These are phyloP conservation scores for Maudiozyma humilis DNA, from an alignment of 1,139 yeast species.

Conservation along the genomic window DNA sequence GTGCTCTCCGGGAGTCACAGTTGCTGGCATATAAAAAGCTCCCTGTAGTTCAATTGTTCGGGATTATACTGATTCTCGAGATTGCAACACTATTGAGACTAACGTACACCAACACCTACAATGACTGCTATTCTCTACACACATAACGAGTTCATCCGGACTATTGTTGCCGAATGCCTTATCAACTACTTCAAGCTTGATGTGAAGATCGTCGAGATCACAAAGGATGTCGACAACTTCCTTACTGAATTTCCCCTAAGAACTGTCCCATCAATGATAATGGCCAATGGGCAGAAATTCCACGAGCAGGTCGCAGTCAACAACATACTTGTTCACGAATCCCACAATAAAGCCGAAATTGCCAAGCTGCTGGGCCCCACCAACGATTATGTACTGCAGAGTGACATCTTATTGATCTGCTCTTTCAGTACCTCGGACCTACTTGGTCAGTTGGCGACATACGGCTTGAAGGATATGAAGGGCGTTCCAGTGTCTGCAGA, in stretches of 20 bases:
- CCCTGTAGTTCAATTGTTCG: too few relatives aligned
- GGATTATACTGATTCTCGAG: too few relatives aligned
- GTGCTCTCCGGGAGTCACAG: too few relatives aligned
- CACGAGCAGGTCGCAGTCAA: constrained; percentile 65
- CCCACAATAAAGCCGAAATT: constrained; percentile 17
- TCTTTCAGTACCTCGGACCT: constrained; percentile 66
- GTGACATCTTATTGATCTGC: constrained; percentile 62
- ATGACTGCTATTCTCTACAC: constrained; percentile 3
- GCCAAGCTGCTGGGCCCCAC: constrained; percentile 46
- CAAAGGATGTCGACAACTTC: constrained; percentile 37
- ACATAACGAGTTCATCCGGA: constrained; percentile 31
- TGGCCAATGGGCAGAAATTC: constrained; percentile 66
- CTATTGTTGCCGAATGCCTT: constrained; percentile 48
- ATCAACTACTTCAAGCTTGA: constrained; percentile 66
- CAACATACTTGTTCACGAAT: constrained; percentile 30
- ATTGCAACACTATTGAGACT: too few relatives aligned
- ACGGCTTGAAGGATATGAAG: constrained; percentile 32
- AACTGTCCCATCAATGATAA: constrained; percentile 65
- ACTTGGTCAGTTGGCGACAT: constrained; percentile 34
- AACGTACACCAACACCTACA: background rate
- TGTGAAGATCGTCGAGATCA: constrained; percentile 42
- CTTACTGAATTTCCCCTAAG: constrained; percentile 53
- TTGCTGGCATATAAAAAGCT: too few relatives aligned
- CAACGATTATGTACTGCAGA: constrained; percentile 39
- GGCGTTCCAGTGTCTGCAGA: constrained; percentile 62